Conservation (phyloP, 306 rosid species). For the Oemleria cerasiformis region DNA sequence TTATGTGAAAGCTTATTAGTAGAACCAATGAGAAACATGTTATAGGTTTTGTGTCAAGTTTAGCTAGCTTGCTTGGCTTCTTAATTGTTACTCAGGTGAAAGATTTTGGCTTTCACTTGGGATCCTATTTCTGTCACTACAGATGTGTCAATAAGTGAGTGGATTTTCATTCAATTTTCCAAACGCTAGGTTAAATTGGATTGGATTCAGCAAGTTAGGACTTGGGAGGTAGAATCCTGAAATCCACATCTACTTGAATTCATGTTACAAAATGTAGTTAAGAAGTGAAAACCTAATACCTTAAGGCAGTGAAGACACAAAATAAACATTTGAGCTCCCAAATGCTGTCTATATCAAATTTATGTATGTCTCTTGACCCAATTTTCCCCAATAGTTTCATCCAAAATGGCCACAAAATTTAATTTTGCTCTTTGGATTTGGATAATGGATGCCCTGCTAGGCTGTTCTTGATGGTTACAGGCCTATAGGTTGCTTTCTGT, state of each 20-base stretch:
- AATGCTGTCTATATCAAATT: background rate
- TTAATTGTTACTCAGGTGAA: background rate
- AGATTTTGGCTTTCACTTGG: background rate
- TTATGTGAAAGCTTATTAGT: background rate
- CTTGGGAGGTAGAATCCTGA: background rate
- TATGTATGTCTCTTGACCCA: no score
- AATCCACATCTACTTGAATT: background rate
- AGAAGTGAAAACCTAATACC: background rate
- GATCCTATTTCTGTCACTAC: background rate
- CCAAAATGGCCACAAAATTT: background rate
- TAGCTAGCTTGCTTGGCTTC: slow-evolving; percentile 7
- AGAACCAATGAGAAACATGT: background rate
- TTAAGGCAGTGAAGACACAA: background rate
- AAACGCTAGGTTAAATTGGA: background rate
- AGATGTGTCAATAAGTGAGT: background rate
- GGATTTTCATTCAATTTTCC: background rate
- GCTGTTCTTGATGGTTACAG: background rate
- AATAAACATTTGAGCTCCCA: background rate
- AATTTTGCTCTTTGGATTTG: background rate
- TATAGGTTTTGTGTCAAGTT: background rate
- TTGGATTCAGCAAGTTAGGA: background rate
- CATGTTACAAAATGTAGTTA: background rate
- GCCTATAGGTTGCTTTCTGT: background rate
- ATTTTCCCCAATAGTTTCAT: background rate
- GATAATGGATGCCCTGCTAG: background rate